Conservation (phyloP, 2,329 filamentous ascomycete genomes). For the Monosporascus sp. region DNA sequence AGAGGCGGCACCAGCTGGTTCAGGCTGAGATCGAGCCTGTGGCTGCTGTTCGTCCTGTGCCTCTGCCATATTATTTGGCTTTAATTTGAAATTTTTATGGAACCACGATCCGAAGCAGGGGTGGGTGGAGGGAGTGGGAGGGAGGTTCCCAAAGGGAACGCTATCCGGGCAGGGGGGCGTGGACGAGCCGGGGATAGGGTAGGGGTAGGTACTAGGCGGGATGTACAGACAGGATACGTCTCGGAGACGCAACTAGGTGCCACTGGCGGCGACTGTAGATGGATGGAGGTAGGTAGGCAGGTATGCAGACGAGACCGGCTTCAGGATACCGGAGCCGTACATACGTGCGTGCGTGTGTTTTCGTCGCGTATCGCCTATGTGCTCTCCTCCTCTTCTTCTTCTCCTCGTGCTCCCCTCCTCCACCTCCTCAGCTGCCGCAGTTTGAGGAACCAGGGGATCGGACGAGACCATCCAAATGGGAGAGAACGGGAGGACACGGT, state of each 20-base stretch:
- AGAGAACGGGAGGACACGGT: too few relatives aligned
- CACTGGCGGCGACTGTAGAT: too few relatives aligned
- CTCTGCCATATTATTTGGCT: slow-evolving; percentile 32
- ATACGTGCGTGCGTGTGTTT: not conserved
- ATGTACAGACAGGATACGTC: not conserved
- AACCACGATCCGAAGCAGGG: slow-evolving; percentile 29
- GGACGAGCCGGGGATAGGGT: slow-evolving; percentile 25
- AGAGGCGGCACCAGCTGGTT: slow-evolving; percentile 19
- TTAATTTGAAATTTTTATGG: slow-evolving; percentile 30
- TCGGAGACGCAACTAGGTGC: too few relatives aligned
- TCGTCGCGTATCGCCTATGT: too few relatives aligned
- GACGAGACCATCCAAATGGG: too few relatives aligned
- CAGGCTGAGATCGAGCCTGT: slow-evolving; percentile 29
- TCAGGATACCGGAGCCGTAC: not conserved
- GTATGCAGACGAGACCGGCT: not conserved
- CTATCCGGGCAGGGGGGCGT: slow-evolving; percentile 21
- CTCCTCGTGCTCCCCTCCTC: too few relatives aligned
- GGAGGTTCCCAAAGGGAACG: slow-evolving; percentile 25
- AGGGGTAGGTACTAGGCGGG: slow-evolving; percentile 11
- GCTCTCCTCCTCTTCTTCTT: too few relatives aligned
- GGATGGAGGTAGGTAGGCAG: slow-evolving; percentile 4
- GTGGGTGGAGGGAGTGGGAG: slow-evolving; percentile 19
- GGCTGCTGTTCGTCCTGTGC: slow-evolving; percentile 24
- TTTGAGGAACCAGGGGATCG: too few relatives aligned
- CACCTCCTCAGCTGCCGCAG: too few relatives aligned